phyloP scores from a whole-genome alignment of 257 asterid genomes.

The Nicotiana sylvestris region DNA sequence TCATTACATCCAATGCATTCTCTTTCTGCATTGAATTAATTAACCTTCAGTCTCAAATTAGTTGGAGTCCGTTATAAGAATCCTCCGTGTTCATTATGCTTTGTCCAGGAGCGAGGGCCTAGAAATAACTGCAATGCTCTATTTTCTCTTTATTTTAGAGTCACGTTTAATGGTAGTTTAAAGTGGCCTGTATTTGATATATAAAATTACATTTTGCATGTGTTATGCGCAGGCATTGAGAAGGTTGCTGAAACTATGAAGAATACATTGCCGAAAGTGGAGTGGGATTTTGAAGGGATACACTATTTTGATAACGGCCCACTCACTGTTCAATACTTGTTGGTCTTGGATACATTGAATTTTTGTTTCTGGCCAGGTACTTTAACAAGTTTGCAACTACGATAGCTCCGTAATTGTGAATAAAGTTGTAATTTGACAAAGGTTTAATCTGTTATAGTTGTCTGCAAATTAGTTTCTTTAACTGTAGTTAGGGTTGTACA shows the following conservation, averaged over 20 bases:
- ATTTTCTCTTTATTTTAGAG: not conserved
- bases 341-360: slow-evolving; percentile 90
- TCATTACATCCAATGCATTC: not conserved
- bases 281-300: slow-evolving; percentile 95
- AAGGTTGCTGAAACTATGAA: slow-evolving; percentile 58
- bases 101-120: not conserved
- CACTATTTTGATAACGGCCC: slow-evolving; percentile 93
- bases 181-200: not conserved
- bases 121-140: not conserved
- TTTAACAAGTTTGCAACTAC: not conserved
- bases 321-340: slow-evolving; percentile 83
- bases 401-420: not conserved
- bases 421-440: not conserved
- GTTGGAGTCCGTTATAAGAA: not conserved
- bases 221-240: slow-evolving; percentile 55
- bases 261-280: slow-evolving; percentile 77
- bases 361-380: slow-evolving; percentile 99
- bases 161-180: not conserved
- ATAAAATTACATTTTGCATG: not conserved
- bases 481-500: no score
- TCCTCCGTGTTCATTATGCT: not conserved
- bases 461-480: not conserved
- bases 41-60: not conserved
- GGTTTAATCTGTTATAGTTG: not conserved
- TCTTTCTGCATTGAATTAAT: not conserved